These are phyloP conservation scores for Euphorbia schlechtendalii DNA, from an alignment of 441 rosid genomes.

Conservation along the genomic window DNA sequence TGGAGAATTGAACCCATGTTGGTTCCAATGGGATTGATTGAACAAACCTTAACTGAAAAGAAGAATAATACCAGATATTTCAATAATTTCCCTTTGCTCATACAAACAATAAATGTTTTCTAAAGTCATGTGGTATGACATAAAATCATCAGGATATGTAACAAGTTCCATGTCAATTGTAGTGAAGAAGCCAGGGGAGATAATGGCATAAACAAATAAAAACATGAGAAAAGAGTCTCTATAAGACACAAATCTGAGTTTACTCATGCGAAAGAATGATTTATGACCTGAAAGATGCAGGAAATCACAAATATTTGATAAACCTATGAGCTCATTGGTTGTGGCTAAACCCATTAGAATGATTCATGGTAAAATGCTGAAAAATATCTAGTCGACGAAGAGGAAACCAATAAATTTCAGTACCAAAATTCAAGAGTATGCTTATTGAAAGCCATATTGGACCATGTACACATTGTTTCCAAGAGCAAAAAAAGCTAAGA, in stretches of 20 bases:
- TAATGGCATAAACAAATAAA: not conserved
- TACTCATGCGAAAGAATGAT: not conserved
- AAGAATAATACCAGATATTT: constrained; percentile 36
- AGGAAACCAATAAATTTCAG: not conserved
- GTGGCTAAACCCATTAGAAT: not conserved
- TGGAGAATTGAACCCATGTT: constrained; percentile 43
- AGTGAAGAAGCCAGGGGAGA: constrained; percentile 13
- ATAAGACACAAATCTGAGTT: not conserved
- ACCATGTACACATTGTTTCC: too few species aligned
- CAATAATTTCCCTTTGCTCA: constrained; percentile 7
- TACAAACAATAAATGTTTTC: not conserved
- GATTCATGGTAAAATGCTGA: not conserved
- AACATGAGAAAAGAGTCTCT: not conserved
- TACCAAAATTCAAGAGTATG: not conserved
- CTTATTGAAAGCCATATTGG: not conserved
- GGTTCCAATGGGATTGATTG: too few species aligned
- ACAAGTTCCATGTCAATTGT: not conserved
- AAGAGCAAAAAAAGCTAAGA: too few species aligned
- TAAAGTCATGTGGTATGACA: not conserved
- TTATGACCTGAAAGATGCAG: not conserved
- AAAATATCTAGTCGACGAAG: not conserved
- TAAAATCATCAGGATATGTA: not conserved
- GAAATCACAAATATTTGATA: not conserved
- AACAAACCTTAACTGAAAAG: too few species aligned
- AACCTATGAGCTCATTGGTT: not conserved